Evolutionary conservation across 345 rosid genomes (phyloP).

Genomic region (Populus pruinosa): DNA sequence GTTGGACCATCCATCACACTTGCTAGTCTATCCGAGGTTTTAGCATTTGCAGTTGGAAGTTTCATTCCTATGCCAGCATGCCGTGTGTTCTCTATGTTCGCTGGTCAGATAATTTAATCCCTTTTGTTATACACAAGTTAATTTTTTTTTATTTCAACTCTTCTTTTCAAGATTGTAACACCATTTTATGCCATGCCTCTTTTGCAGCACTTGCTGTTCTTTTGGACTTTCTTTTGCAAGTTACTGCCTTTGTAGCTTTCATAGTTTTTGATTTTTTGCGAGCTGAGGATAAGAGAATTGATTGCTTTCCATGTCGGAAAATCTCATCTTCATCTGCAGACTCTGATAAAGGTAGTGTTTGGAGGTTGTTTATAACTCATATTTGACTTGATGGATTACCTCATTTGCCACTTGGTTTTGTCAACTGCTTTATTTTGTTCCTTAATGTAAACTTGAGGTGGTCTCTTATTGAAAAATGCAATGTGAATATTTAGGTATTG

Average conservation of each 20-base stretch:
- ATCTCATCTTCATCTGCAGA: conserved; percentile 44
- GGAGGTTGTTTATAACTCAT: conserved; percentile 3
- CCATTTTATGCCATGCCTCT: conserved; percentile 11
- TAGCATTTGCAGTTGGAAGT: conserved; percentile 96
- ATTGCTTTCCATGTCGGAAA: conserved; percentile 88
- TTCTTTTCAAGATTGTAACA: not conserved
- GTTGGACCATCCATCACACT: conserved; percentile 99
- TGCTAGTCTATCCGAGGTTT: conserved; percentile 88
- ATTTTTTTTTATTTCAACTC: not conserved
- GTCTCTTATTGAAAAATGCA: conserved; percentile 22
- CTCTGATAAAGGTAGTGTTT: conserved; percentile 59
- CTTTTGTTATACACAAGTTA: not conserved
- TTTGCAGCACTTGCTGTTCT: conserved; percentile 89
- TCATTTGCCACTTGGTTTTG: not conserved
- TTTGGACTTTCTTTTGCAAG: conserved; percentile 92
- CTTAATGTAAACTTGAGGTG: conserved; percentile 10
- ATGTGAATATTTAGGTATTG: conserved; percentile 51
- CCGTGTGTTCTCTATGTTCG: conserved; percentile 97
- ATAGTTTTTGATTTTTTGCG: conserved; percentile 84
- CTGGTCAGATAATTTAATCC: conserved; percentile 48
- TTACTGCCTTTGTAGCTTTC: conserved; percentile 95
- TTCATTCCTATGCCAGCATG: conserved; percentile 97
- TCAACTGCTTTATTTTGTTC: not conserved
- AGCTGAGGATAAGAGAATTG: conserved; percentile 68
- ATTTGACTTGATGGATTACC: conserved; percentile 4